Base-by-base conservation (phyloP, 768 basidiomycete genomes). In the Mycena alexandri region DNA sequence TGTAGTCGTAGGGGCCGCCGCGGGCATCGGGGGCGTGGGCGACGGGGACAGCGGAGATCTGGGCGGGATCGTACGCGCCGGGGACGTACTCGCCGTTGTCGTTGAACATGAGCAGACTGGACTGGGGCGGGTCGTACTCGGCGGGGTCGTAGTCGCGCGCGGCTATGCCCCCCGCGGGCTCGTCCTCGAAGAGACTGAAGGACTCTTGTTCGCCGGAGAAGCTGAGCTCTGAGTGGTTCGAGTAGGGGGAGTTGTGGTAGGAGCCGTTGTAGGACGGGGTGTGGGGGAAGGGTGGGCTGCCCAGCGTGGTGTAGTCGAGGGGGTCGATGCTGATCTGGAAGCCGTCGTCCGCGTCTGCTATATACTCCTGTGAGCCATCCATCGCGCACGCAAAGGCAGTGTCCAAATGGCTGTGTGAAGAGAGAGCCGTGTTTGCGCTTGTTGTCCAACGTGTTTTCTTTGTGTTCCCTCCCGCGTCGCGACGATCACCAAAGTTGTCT, bases 241-340 rank as follows among this genome's bases (percentile, higher is more conserved):
- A 91, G 76, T 84, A 92, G 11, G 92, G 92, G 0, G 91, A 92
- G 78, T 89, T 87, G 74, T 89, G 85, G 81, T 90, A 90, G 7
- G 90, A 91, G 61, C 86, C 86, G 75, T 86, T 86, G 80, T 88
- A 87, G 24, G 86, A 87, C 10, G 88, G 85, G 0, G 86, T 85
- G 73, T 82, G 81, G 24, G 85, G 83, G 68, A 83, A 85, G n/a
- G 67, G 62, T 5, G 71, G 73, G 44, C 67, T 64, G 60, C 66
- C 66, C 46, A 71, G 65, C 36, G 56, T 61, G 34, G 42, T 56
- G 43, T 59, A 73, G 59, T 76, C 74, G 68, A 43, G 54, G 12
- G 66, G 75, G 36, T 74, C 73, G 24, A 76, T 68, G 25, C 68
- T 61, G 42, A 71, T 68, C 21, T 65, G 56, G 19, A 65, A 69